Evolutionary conservation across 139 green algal species (phyloP).

Genomic region (Picochlorum sp.): DNA sequence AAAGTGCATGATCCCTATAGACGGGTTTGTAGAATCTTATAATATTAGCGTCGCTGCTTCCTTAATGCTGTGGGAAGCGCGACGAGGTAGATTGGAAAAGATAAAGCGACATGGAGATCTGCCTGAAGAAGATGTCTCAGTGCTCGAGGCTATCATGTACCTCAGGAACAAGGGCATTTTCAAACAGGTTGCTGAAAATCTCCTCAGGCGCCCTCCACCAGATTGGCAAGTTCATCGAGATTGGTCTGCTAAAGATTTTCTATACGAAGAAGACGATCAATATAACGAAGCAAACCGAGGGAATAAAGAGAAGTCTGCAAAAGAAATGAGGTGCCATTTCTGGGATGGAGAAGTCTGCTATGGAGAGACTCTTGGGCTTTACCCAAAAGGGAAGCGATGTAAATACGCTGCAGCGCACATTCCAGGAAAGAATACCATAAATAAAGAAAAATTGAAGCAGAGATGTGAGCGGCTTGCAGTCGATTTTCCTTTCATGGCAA

Average conservation of each 20-base stretch:
- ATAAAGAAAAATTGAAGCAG: too few species aligned
- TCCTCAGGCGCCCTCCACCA: constrained; percentile 12
- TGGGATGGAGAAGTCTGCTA: constrained; percentile 19
- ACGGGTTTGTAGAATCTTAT: constrained; percentile 69
- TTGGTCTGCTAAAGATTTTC: not conserved
- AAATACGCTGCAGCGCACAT: too few species aligned
- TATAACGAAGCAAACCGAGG: too few species aligned
- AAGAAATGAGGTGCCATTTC: constrained; percentile 2
- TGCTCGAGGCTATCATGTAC: constrained; percentile 33
- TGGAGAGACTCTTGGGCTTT: not conserved
- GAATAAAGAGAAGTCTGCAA: too few species aligned
- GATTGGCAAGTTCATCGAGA: constrained; percentile 17
- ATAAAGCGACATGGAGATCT: constrained; percentile 28
- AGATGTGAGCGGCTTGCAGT: too few species aligned
- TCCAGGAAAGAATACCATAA: too few species aligned
- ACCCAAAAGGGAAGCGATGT: too few species aligned
- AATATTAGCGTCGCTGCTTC: constrained; percentile 54
- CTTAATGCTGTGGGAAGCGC: constrained; percentile 26
- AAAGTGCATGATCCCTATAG: constrained; percentile 54
- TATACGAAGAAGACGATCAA: too few species aligned
- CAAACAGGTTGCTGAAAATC: not conserved
- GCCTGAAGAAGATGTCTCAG: constrained; percentile 18
- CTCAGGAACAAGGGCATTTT: constrained; percentile 23
- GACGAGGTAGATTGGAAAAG: constrained; percentile 6
- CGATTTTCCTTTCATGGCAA: too few species aligned